phyloP scores from a whole-genome alignment of 176 grass and related monocot species.

The maize (Zea mays) region DNA sequence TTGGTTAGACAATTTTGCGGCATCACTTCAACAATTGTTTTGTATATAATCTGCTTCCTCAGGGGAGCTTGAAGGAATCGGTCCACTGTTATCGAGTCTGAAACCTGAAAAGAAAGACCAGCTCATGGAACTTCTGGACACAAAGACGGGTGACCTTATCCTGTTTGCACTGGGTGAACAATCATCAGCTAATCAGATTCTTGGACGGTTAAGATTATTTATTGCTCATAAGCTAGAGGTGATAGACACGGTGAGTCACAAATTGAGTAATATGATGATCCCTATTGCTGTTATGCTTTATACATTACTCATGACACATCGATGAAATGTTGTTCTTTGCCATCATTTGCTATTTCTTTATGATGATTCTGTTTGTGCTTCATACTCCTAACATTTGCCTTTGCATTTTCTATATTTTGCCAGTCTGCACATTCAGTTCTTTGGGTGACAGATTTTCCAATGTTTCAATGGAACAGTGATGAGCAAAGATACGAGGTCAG shows the following conservation, averaged over 20 bases:
- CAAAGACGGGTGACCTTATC: slow-evolving; percentile 78
- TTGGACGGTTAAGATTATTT: slow-evolving; percentile 77
- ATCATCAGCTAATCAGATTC: slow-evolving; percentile 62
- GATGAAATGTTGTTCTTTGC: not conserved
- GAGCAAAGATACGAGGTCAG: slow-evolving; percentile 89
- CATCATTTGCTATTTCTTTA: not conserved
- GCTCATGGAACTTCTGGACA: slow-evolving; percentile 50
- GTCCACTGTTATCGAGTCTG: slow-evolving; percentile 67
- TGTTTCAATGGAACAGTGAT: slow-evolving; percentile 90
- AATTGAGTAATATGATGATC: not conserved
- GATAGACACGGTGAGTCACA: slow-evolving; percentile 66
- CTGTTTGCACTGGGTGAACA: slow-evolving; percentile 83
- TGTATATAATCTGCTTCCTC: slow-evolving; percentile 19
- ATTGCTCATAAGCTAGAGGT: slow-evolving; percentile 73
- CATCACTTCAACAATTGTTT: not conserved
- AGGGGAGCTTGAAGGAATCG: slow-evolving; percentile 90
- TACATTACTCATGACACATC: slow-evolving; percentile 11
- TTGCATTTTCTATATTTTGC: slow-evolving; percentile 21
- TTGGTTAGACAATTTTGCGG: not conserved
- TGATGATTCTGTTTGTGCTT: slow-evolving; percentile 17
- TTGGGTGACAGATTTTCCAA: slow-evolving; percentile 94
- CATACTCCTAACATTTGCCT: slow-evolving; percentile 22
- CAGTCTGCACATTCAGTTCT: slow-evolving; percentile 78
- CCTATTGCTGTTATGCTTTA: slow-evolving; percentile 16
- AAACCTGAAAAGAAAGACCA: slow-evolving; percentile 66